These are phyloP conservation scores for Claviceps fusiformis DNA, from an alignment of 2,329 filamentous ascomycete genomes.

Conservation along the genomic window DNA sequence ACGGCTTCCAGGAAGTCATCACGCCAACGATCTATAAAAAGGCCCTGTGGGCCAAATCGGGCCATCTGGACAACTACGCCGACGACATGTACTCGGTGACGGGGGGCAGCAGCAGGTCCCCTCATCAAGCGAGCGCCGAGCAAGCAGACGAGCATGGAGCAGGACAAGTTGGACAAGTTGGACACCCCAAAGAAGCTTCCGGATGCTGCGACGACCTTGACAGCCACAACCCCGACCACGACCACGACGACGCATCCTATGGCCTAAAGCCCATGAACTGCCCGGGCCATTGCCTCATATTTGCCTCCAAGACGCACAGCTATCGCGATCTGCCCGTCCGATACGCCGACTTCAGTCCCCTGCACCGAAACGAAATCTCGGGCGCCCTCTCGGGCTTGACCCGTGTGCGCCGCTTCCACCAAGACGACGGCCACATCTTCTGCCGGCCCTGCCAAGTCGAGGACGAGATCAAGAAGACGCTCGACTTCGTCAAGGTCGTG, in stretches of 20 bases:
- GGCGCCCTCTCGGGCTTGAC: conserved; percentile 72
- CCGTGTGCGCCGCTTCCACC: conserved; percentile 73
- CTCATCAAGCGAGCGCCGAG: no score
- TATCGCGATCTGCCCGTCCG: conserved; percentile 73
- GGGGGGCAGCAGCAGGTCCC: conserved; percentile 26
- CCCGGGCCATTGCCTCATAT: conserved; percentile 76
- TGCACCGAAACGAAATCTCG: conserved; percentile 78
- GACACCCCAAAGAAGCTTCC: conserved; percentile 1
- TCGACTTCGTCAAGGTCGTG: conserved; percentile 61
- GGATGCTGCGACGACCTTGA: conserved; percentile 19
- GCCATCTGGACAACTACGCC: conserved; percentile 79
- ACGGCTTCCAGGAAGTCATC: conserved; percentile 79
- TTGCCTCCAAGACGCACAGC: conserved; percentile 57
- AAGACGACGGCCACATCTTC: conserved; percentile 87
- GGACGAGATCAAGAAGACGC: conserved; percentile 57
- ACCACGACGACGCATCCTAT: conserved; percentile 46
- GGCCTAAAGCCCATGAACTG: conserved; percentile 91
- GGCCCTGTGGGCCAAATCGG: conserved; percentile 71
- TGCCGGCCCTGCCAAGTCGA: conserved; percentile 65
- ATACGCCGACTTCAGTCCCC: conserved; percentile 74
- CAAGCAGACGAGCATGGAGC: no score
- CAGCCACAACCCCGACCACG: conserved; percentile 19
- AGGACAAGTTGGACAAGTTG: no score
- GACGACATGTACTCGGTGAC: conserved; percentile 85
- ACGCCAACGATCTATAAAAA: conserved; percentile 87